These are phyloP conservation scores for Lepidopterella palustris DNA, from an alignment of 495 filamentous ascomycete species.

Conservation along the genomic window DNA sequence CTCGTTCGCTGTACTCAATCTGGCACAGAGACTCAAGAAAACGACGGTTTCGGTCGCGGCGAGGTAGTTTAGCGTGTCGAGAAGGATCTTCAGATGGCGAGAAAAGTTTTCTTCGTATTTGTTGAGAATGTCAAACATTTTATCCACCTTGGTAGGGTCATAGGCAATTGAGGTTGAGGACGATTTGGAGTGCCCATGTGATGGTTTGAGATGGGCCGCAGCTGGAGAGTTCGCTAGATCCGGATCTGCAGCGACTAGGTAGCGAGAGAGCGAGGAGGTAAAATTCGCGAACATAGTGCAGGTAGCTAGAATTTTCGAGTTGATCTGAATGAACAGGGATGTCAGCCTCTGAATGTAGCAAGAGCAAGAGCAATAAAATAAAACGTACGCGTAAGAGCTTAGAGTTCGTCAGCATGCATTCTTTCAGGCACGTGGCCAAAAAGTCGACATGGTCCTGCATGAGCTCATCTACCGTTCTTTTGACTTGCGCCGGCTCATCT, in stretches of 20 bases:
- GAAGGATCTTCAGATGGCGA: slow-evolving; percentile 79
- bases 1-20: slow-evolving; percentile 67
- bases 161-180: slow-evolving; percentile 36
- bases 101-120: slow-evolving; percentile 91
- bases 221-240: slow-evolving; percentile 49
- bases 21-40: slow-evolving; percentile 73
- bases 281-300: slow-evolving; percentile 89
- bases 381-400: slow-evolving; percentile 75
- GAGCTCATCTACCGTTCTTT: slow-evolving; percentile 88
- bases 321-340: slow-evolving; percentile 56
- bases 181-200: slow-evolving; percentile 32
- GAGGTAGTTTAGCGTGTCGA: slow-evolving; percentile 93
- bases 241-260: slow-evolving; percentile 69
- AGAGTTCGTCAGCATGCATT: slow-evolving; percentile 97
- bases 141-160: slow-evolving; percentile 62
- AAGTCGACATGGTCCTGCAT: slow-evolving; percentile 99
- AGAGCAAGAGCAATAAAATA: not conserved
- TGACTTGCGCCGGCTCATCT: slow-evolving; percentile 43
- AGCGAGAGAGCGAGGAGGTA: slow-evolving; percentile 69
- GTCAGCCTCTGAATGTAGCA: not conserved
- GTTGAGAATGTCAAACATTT: slow-evolving; percentile 74
- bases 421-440: slow-evolving; percentile 92
- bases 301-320: slow-evolving; percentile 87
- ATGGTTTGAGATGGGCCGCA: slow-evolving; percentile 15
- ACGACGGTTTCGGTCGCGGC: slow-evolving; percentile 97